These are phyloP conservation scores for Mortierella sp. DNA, from an alignment of 371 early-diverging fungal species.

Conservation along the genomic window DNA sequence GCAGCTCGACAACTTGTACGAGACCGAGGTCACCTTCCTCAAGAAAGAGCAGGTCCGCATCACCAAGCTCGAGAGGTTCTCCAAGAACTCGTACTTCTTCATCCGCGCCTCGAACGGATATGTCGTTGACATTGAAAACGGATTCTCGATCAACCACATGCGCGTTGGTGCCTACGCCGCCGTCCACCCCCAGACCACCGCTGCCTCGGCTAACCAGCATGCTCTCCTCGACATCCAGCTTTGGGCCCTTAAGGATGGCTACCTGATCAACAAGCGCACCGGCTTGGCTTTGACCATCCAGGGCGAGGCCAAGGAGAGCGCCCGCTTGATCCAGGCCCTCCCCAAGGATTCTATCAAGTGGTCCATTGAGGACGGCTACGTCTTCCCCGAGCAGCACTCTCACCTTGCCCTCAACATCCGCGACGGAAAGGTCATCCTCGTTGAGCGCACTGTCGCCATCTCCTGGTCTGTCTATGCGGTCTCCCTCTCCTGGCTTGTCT, in stretches of 20 bases:
- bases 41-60: conserved; percentile 24
- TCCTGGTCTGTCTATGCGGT: conserved; percentile 45
- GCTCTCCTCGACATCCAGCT: conserved; percentile 59
- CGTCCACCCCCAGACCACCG: conserved; percentile 51
- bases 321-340: conserved; percentile 42
- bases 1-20: conserved; percentile 63
- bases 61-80: conserved; percentile 35
- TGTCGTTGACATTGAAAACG: conserved; percentile 48
- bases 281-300: conserved; percentile 65
- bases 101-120: conserved; percentile 42
- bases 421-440: conserved; percentile 40
- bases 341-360: conserved; percentile 54
- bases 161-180: conserved; percentile 43
- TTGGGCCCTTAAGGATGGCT: conserved; percentile 64
- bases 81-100: conserved; percentile 45
- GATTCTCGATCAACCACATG: conserved; percentile 47
- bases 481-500: conserved; percentile 44
- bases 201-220: conserved; percentile 53
- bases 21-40: conserved; percentile 46
- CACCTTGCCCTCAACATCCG: conserved; percentile 40
- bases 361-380: conserved; percentile 41
- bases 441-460: conserved; percentile 41
- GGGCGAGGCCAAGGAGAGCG: conserved; percentile 48
- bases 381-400: conserved; percentile 40
- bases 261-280: conserved; percentile 67